Percentiles rank a stretch among this genome's conserved stretches.
Conservation (phyloP, 164 flowering plant species). For the Aristolochia californica region DNA sequence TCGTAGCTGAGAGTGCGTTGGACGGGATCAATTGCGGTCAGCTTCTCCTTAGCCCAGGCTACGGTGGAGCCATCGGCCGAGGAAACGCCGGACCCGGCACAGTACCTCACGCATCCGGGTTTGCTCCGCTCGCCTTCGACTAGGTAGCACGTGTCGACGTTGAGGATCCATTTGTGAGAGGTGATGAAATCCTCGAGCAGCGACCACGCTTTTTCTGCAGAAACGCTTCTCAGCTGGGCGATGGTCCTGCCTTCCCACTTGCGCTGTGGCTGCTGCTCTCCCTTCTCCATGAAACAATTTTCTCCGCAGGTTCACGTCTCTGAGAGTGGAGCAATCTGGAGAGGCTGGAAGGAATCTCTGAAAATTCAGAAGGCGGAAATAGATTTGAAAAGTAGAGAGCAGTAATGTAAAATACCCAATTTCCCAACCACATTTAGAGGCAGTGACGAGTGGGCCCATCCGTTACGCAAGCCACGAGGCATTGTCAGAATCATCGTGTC, state of each 20-base stretch:
- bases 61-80: too few species aligned
- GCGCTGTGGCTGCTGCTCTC: background rate
- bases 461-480: too few species aligned
- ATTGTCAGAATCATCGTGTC: too few species aligned
- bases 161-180: constrained; percentile 36
- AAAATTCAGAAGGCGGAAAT: too few species aligned
- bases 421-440: too few species aligned
- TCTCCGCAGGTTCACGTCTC: too few species aligned
- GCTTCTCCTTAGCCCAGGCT: constrained; percentile 48
- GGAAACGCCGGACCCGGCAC: constrained; percentile 9
- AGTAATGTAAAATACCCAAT: too few species aligned
- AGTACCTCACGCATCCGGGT: constrained; percentile 43
- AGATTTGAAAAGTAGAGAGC: too few species aligned
- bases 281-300: background rate
- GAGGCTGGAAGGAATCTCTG: too few species aligned
- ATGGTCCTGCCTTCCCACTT: constrained; percentile 36
- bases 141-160: constrained; percentile 16
- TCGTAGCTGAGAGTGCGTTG: constrained; percentile 34
- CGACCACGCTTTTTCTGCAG: constrained; percentile 31
- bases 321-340: too few species aligned
- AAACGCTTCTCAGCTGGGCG: constrained; percentile 13
- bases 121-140: constrained; percentile 24
- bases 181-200: constrained; percentile 32
- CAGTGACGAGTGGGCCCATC: too few species aligned
- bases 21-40: constrained; percentile 21